phyloP scores from a whole-genome alignment of 163 green algal genomes.

The Scenedesmus sp. region DNA sequence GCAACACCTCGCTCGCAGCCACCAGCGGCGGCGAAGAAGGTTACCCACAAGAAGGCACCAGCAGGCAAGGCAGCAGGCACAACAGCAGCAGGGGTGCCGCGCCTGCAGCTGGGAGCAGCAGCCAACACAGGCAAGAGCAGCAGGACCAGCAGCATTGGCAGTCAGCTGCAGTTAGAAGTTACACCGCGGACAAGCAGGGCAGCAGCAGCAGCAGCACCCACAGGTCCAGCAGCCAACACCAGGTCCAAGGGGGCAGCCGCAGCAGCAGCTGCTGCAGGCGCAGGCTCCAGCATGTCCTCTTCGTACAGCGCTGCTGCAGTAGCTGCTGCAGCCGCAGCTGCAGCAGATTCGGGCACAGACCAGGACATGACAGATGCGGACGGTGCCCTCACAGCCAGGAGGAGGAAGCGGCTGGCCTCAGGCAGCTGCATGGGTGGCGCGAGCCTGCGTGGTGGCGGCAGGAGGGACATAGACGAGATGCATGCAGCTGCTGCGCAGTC shows the following conservation, averaged over 20 bases:
- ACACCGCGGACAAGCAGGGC: not conserved
- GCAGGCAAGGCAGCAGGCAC: not conserved
- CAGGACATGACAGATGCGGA: slow-evolving; percentile 37
- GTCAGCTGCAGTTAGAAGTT: not conserved
- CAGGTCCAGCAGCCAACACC: not conserved
- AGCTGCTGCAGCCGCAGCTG: not conserved
- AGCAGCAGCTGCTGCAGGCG: not conserved
- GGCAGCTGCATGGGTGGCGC: slow-evolving; percentile 32
- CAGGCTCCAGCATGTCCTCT: not conserved
- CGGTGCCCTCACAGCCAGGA: not conserved
- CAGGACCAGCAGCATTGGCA: slow-evolving; percentile 31
- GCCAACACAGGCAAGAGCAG: slow-evolving; percentile 21
- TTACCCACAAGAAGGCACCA: not conserved
- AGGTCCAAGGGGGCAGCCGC: not conserved
- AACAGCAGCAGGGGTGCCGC: slow-evolving; percentile 20
- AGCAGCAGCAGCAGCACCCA: not conserved
- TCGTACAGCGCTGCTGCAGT: slow-evolving; percentile 10
- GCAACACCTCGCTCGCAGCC: not conserved
- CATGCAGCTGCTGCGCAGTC: slow-evolving; percentile 18
- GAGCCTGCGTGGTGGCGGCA: slow-evolving; percentile 17
- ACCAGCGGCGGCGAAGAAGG: slow-evolving; percentile 11
- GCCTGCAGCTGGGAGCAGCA: slow-evolving; percentile 13
- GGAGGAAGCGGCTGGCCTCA: slow-evolving; percentile 37
- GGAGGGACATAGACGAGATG: slow-evolving; percentile 38
- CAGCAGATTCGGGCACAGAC: slow-evolving; percentile 8